Evolutionary conservation across 2,329 filamentous ascomycete species (phyloP), one percentile per base, ranked within the genome.

Genomic region (Hirsutella thompsonii): DNA sequence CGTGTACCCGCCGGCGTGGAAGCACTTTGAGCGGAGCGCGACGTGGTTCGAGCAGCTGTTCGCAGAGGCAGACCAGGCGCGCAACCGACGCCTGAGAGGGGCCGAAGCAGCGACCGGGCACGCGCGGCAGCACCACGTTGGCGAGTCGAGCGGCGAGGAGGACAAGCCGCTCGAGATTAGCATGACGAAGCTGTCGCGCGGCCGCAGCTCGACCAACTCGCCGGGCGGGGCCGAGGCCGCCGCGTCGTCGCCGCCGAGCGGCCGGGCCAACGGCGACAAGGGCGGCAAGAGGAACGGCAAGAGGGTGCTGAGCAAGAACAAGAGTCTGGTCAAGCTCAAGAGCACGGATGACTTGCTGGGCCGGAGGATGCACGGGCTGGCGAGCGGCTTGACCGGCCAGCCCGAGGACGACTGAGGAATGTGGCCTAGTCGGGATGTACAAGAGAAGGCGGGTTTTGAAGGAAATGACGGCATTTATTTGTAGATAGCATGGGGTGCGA

Each of bases 1-100:
- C 1, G 69, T 95, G 3, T 98, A 93, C 51, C 88, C 88, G 0
- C 86, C 92, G 8, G 89, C 85, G 1, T 94, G 88, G 85, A 83
- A 81, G 52, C 81, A 93, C 55, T 84, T 96, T 51, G 77, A 83
- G 48, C 75, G 82, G 28, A 85, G 83, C 47, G 81, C 79, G 0
- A 65, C 70, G 14, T 96, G 90, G 90, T 88, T 95, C 50, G 72
- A 81, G 37, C 79, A 88, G 21, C 71, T 88, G 0, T 90, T 94
- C 38, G 62, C 62, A 42, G 67, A 60, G 29, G 75, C 67, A 3
- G 68, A 73, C 18, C 37, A 61, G 54, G 39, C 60, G 58, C 48
- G 59, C 48, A 43, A 51, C 55, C 44, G 49, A 44, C 36, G 51
- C 4, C 38, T 41, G 26, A 35, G 36, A 13, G 45, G 39, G n/a